These are phyloP conservation scores for Turritis glabra DNA, from an alignment of 345 rosid genomes.

Conservation along the genomic window DNA sequence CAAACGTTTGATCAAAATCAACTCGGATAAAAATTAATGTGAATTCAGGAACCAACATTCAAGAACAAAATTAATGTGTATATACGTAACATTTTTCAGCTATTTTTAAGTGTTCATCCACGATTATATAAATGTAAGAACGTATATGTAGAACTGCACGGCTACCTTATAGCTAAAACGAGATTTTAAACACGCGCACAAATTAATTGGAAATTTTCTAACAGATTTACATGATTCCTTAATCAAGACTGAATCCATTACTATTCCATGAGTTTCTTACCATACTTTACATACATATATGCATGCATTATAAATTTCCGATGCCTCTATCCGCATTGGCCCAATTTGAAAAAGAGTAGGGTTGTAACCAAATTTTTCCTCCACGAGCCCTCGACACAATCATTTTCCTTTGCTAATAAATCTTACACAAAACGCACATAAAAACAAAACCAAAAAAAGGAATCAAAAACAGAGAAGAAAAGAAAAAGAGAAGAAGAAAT, in stretches of 20 bases:
- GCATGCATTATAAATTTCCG: not conserved
- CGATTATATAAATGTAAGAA: too few species aligned
- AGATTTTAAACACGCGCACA: too few species aligned
- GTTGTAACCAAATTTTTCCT: conserved; percentile 14
- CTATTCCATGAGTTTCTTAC: not conserved
- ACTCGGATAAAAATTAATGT: too few species aligned
- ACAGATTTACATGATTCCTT: too few species aligned
- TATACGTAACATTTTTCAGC: too few species aligned
- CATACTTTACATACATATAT: not conserved
- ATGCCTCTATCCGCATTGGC: not conserved
- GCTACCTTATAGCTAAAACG: too few species aligned
- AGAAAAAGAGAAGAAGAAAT: not conserved
- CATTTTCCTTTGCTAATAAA: conserved; percentile 26
- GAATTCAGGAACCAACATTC: too few species aligned
- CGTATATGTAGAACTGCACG: too few species aligned
- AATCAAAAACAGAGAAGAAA: not conserved
- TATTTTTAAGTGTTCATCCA: too few species aligned
- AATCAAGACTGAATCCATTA: too few species aligned
- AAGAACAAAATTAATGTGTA: too few species aligned
- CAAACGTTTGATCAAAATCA: not conserved
- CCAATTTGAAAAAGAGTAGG: conserved; percentile 10
- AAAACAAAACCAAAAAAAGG: conserved; percentile 1
- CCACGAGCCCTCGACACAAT: conserved; percentile 36
- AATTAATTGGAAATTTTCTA: too few species aligned
- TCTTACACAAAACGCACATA: conserved; percentile 24